These are phyloP conservation scores for Mortierella sp. DNA, from an alignment of 371 early-diverging fungal genomes.

Conservation along the genomic window DNA sequence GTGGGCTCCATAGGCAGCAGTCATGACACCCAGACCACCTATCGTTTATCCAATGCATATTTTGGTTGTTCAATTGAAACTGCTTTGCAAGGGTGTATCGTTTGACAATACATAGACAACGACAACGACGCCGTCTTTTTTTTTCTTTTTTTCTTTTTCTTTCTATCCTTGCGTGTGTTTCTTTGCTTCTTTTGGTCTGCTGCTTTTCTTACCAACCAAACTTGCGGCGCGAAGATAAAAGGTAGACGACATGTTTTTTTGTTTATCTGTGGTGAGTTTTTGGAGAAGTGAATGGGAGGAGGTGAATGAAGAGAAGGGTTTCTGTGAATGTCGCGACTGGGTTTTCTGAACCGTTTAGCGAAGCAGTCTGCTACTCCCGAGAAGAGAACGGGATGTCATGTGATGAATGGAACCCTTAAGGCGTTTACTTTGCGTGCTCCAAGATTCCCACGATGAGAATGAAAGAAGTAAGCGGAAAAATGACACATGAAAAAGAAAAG, in stretches of 20 bases:
- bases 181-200: background rate
- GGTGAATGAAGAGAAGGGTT: background rate
- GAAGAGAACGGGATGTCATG: background rate
- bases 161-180: background rate
- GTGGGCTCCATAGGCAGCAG: slow-evolving; percentile 86
- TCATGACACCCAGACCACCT: slow-evolving; percentile 79
- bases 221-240: slow-evolving; percentile 70
- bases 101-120: background rate
- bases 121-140: background rate
- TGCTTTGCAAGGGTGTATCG: background rate
- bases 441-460: background rate
- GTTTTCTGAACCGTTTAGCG: too few species aligned
- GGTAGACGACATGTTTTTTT: slow-evolving; percentile 58
- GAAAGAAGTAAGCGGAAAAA: background rate
- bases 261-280: background rate
- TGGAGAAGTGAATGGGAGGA: background rate
- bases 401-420: background rate
- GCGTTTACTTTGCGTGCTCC: background rate
- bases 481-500: background rate
- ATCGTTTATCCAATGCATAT: background rate
- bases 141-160: background rate
- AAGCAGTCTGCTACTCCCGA: background rate
- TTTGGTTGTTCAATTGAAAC: background rate
- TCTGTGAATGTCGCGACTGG: slow-evolving; percentile 1
- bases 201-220: slow-evolving; percentile 60